phyloP scores from a whole-genome alignment of 2,329 filamentous ascomycete genomes.

The Fusarium euwallaceae region DNA sequence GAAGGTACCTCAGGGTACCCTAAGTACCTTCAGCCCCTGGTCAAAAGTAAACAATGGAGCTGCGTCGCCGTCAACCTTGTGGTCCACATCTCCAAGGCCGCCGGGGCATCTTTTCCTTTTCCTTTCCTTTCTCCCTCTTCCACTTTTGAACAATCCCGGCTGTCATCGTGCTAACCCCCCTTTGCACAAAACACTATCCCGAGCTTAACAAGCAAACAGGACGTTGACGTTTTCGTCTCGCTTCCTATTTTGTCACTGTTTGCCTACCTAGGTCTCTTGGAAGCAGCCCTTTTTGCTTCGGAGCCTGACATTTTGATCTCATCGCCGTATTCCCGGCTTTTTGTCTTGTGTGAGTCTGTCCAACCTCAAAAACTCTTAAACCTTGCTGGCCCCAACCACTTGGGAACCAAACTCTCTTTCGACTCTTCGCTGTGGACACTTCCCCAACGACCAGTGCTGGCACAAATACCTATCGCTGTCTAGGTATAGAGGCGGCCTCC shows the following conservation, averaged over 20 bases:
- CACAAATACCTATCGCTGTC: background rate
- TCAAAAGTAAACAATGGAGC: constrained; percentile 41
- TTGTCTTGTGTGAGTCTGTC: constrained; percentile 43
- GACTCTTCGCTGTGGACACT: constrained; percentile 2
- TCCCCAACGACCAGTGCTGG: background rate
- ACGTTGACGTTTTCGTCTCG: constrained; percentile 28
- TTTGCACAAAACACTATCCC: constrained; percentile 8
- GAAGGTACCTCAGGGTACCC: too few species aligned
- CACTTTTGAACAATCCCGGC: constrained; percentile 39
- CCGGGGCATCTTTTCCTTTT: constrained; percentile 27
- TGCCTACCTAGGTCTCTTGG: constrained; percentile 34
- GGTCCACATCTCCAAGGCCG: constrained; percentile 20
- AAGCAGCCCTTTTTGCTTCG: constrained; percentile 34
- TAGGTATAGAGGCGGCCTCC: constrained; percentile 10
- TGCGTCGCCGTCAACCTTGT: background rate
- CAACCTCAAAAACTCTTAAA: constrained; percentile 24
- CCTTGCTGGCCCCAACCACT: constrained; percentile 35
- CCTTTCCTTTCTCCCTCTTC: constrained; percentile 27
- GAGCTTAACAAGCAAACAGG: constrained; percentile 9
- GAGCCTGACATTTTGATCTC: constrained; percentile 49
- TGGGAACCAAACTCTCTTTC: constrained; percentile 15
- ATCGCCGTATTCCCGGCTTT: constrained; percentile 39
- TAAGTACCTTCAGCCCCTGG: background rate
- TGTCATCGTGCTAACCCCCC: constrained; percentile 30
- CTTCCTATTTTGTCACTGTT: constrained; percentile 35